A percentile compares a stretch with the other conserved stretches of the same genome.
These are phyloP conservation scores for Aechmea fasciata DNA, from an alignment of 176 grass and related monocot species.

Conservation along the genomic window DNA sequence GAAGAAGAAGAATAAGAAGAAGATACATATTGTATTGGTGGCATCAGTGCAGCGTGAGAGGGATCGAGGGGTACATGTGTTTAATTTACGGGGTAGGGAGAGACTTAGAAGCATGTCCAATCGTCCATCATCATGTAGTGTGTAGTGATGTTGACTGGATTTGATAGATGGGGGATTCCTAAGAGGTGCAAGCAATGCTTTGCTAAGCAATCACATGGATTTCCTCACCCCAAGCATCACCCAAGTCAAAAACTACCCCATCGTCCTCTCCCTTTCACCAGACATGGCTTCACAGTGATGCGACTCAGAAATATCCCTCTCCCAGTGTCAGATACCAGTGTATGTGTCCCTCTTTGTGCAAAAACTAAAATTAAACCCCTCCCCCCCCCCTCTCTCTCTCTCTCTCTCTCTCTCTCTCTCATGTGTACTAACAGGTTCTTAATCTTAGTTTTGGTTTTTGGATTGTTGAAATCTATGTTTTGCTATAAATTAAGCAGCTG, in stretches of 20 bases:
- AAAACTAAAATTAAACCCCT: no score
- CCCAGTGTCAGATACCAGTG: not conserved
- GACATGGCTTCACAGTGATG: conserved; percentile 9
- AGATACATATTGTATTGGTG: no score
- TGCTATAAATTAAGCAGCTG: conserved; percentile 27
- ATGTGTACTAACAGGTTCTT: not conserved
- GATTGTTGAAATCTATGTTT: conserved; percentile 29
- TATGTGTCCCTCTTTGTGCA: not conserved
- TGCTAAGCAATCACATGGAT: conserved; percentile 17
- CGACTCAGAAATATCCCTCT: conserved; percentile 8
- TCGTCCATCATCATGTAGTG: not conserved
- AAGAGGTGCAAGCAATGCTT: conserved; percentile 6
- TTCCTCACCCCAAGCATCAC: conserved; percentile 7
- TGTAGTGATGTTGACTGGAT: not conserved
- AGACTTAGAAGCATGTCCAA: no score
- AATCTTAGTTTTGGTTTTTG: conserved; percentile 1
- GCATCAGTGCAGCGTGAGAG: no score
- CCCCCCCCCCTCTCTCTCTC: no score
- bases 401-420: no score
- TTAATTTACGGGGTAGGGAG: no score
- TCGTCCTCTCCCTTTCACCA: conserved; percentile 23
- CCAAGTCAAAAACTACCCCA: not conserved
- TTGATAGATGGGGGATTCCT: not conserved
- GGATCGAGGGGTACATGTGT: no score
- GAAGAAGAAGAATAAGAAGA: no score